Base-by-base conservation (phyloP, 345 rosid genomes). In the Syzygium jambos region DNA sequence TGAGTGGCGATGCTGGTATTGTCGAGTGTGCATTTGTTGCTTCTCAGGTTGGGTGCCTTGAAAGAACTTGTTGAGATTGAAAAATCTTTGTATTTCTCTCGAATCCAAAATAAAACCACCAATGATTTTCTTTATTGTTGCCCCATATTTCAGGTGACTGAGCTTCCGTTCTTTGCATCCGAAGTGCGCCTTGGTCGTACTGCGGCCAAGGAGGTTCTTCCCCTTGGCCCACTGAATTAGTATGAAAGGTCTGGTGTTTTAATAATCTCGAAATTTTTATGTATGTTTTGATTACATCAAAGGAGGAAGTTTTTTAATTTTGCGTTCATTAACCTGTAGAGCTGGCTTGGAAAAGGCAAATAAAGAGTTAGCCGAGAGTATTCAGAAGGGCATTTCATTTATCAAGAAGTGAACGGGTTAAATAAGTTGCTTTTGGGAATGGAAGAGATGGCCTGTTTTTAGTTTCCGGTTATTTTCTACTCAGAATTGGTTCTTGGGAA, bases 101-200 rank as follows among this genome's bases (percentile, higher is more conserved):
- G 7, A 56, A 56, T 56, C 0, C n/a, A 56, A 1, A 56, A 2
- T 23, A 1, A 23, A 23, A 56, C 4, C 4, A 25, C 38, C 5
- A 0, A 27, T 80, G 84, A 41, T 83, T 21, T 56, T 54, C 21
- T 61, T 51, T 56, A 55, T 43, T 84, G 23, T 29, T 11, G 6
- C 2, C n/a, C 55, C 23, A 9, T n/a, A 46, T 73, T 87, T 53
- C 77, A 95, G 99, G 97, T 95, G 86, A 95, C 99, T n/a, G 99
- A 96, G 87, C 98, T 95, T 80, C 98, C 99, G 55, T 96, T 94
- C 95, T 98, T 98, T 11, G 98, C 99, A 85, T 91, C 98, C 52
- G 96, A 96, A 89, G 95, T 96, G 0, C 7, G 57, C 93, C 92
- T 98, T 4, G 97, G 99, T 15, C 94, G 95, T 41, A 87, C 77